phyloP scores from a whole-genome alignment of 139 green algal genomes.

The Coccomyxa sp. region DNA sequence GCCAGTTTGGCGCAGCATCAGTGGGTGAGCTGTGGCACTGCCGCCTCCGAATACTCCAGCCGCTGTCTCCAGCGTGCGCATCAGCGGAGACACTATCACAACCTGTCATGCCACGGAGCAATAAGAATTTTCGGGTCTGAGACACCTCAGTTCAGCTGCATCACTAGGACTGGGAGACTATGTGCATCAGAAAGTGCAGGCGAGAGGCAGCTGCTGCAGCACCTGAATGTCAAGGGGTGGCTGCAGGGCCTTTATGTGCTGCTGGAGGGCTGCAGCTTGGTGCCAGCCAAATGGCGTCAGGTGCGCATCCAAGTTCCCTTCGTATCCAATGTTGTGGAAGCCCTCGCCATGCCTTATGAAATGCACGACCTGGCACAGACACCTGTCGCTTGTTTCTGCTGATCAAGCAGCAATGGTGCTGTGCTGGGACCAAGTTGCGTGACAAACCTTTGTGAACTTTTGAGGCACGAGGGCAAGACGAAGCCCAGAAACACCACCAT shows the following conservation, averaged over 20 bases:
- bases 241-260: constrained; percentile 21
- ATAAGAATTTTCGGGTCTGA: neutral
- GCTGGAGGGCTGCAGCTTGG: constrained; percentile 35
- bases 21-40: neutral
- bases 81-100: constrained; percentile 9
- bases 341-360: constrained; percentile 56
- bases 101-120: constrained; percentile 5
- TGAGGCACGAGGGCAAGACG: no score
- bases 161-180: neutral
- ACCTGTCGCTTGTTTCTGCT: neutral
- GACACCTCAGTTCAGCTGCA: neutral
- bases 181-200: no score
- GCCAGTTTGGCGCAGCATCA: neutral
- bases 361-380: constrained; percentile 26
- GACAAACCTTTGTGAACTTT: no score
- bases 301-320: constrained; percentile 34
- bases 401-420: no score
- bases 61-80: constrained; percentile 17
- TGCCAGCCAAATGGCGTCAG: constrained; percentile 43
- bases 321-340: constrained; percentile 49
- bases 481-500: no score
- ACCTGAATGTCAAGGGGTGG: neutral
- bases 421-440: no score
- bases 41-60: constrained; percentile 10
- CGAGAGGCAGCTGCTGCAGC: no score